Base-by-base conservation (phyloP, 2,329 filamentous ascomycete genomes). In the Tolypocladium guangdongense region DNA sequence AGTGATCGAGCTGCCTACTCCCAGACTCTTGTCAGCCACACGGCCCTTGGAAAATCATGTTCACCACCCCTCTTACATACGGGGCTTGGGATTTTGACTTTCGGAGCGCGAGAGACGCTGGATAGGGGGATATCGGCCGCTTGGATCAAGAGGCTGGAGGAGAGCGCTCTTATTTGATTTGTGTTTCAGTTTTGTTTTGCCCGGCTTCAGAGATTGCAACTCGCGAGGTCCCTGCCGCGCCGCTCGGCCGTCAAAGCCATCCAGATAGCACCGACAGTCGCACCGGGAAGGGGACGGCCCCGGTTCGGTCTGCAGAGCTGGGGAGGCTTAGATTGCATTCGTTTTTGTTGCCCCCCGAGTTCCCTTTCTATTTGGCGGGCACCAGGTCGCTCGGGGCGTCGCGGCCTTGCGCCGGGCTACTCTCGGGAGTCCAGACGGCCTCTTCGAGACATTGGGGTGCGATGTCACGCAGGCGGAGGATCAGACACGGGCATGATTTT, bases 1-100 rank as follows among this genome's bases (percentile, higher is more conserved):
- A 72, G 62, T 75, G 59, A 62, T 24, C 18, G 7, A 46, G 27
- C 14, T 18, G 12, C 38, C 22, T 38, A 6, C 43, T 12, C n/a
- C 27, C 38, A 45, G 41, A 7, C 27, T 46, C 7, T n/a, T n/a
- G 43, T 32, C 10, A 16, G 43, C 16, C 41, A 46, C 11, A 45
- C 8, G 24, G 16, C 24, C 41, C 16, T 27, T 45, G 41, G 12
- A 30, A 45, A 24, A 45, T 4, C 27, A 4, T 46, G 43, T 46
- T 46, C 18, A 12, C 43, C 43, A 12, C 4, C 8, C 7, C 41
- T 6, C 24, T n/a, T 30, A 8, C 24, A n/a, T 7, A 30, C 16
- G 18, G 10, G 27, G 16, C 4, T 32, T n/a, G 8, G 32, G 43
- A 32, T 18, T 32, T 22, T 32, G 41, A n/a, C 27, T n/a, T 20